Conservation (phyloP, 1,139 yeast genomes). For the Lodderomyces oxycetoniae region DNA sequence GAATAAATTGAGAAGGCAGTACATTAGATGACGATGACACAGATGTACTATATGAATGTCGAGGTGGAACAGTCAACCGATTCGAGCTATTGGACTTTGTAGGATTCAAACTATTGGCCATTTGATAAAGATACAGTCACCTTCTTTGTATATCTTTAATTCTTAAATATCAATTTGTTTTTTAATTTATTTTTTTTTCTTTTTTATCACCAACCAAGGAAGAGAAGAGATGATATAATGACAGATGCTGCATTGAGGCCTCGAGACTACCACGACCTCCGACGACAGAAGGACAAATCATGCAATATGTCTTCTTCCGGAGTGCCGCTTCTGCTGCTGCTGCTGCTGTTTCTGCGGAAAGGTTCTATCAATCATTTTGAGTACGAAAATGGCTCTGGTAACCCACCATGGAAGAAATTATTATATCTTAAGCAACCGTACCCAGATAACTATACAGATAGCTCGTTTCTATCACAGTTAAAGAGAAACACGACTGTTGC, state of each 20-base stretch:
- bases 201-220: too few species aligned
- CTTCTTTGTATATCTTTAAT: too few species aligned
- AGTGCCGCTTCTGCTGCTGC: background rate
- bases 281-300: conserved; percentile 1
- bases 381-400: background rate
- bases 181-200: too few species aligned
- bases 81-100: conserved; percentile 5
- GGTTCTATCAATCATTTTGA: background rate
- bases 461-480: conserved; percentile 71
- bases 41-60: conserved; percentile 10
- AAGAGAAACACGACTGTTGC: conserved; percentile 73
- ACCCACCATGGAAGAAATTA: conserved; percentile 67
- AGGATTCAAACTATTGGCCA: conserved; percentile 7
- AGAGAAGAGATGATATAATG: too few species aligned
- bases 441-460: conserved; percentile 89
- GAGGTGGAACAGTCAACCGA: conserved; percentile 12
- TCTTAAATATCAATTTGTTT: too few species aligned
- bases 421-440: conserved; percentile 85
- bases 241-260: too few species aligned
- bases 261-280: too few species aligned
- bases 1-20: conserved; percentile 2
- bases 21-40: conserved; percentile 13
- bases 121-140: too few species aligned
- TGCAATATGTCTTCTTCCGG: too few species aligned
- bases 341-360: background rate